A percentile compares a stretch with the other conserved stretches of the same genome.
Conservation (phyloP, 345 rosid genomes). For the Capsella bursapastoris region DNA sequence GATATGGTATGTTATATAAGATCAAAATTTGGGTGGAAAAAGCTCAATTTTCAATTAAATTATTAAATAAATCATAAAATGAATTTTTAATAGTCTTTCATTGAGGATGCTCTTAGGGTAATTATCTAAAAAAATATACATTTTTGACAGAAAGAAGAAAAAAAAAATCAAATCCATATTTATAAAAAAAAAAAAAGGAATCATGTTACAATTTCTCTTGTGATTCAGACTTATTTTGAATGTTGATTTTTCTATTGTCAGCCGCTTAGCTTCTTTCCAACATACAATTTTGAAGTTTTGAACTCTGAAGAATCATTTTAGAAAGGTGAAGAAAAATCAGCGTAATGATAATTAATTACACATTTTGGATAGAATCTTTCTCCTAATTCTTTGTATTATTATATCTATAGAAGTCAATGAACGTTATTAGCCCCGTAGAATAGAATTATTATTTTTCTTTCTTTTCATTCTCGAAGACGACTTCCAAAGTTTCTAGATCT, state of each 20-base stretch:
- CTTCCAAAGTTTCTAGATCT: slow-evolving; percentile 14
- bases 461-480: background rate
- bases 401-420: background rate
- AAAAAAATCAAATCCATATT: background rate
- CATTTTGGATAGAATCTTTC: background rate
- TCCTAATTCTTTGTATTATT: background rate
- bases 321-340: slow-evolving; percentile 15
- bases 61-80: no score
- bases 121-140: background rate
- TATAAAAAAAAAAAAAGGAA: background rate
- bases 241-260: slow-evolving; percentile 1
- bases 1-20: no score
- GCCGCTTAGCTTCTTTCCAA: background rate
- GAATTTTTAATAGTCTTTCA: no score
- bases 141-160: background rate
- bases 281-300: background rate
- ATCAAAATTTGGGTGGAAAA: no score
- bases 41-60: no score
- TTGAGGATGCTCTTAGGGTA: background rate
- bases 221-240: slow-evolving; percentile 24
- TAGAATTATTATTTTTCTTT: background rate
- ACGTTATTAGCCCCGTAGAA: background rate
- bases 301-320: slow-evolving; percentile 4
- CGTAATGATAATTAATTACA: background rate
- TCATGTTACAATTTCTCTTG: slow-evolving; percentile 18